A percentile compares a stretch with the other conserved stretches of the same genome.
Evolutionary conservation across 352 stramenopile genomes (phyloP).

Genomic region (Pythium biforme): DNA sequence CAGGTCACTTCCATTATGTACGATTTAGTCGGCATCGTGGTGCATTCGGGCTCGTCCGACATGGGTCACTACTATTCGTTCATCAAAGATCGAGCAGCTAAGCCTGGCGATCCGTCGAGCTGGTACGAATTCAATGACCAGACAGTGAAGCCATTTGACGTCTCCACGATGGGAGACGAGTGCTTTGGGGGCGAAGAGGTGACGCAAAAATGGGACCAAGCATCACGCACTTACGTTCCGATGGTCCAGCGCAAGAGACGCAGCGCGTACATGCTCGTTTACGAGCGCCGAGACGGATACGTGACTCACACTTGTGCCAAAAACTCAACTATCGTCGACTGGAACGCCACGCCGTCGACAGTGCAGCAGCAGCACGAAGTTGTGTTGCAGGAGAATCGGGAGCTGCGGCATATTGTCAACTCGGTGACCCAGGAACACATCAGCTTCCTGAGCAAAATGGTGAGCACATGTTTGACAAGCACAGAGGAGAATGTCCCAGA

Average conservation of each 20-base stretch:
- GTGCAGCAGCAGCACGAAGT: constrained; percentile 7
- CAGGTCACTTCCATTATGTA: constrained; percentile 51
- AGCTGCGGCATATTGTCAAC: constrained; percentile 24
- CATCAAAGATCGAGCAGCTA: constrained; percentile 70
- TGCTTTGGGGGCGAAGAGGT: constrained; percentile 91
- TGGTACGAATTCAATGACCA: constrained; percentile 95
- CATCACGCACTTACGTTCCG: constrained; percentile 26
- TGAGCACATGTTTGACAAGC: background rate
- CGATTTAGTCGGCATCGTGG: constrained; percentile 89
- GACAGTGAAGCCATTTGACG: constrained; percentile 79
- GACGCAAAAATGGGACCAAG: constrained; percentile 50
- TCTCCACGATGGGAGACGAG: constrained; percentile 68
- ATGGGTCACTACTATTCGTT: constrained; percentile 95
- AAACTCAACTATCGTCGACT: constrained; percentile 2
- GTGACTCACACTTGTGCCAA: background rate
- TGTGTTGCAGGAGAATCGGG: constrained; percentile 14
- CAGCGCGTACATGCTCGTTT: constrained; percentile 81
- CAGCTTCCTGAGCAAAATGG: constrained; percentile 5
- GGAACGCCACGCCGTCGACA: background rate
- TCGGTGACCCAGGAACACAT: background rate
- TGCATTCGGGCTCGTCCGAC: constrained; percentile 91
- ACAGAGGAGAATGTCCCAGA: background rate
- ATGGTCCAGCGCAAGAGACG: constrained; percentile 60
- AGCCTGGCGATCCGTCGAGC: background rate
- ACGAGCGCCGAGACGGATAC: constrained; percentile 40